phyloP scores from a whole-genome alignment of 2,329 filamentous ascomycete genomes.

The Hypoxylon sp. region DNA sequence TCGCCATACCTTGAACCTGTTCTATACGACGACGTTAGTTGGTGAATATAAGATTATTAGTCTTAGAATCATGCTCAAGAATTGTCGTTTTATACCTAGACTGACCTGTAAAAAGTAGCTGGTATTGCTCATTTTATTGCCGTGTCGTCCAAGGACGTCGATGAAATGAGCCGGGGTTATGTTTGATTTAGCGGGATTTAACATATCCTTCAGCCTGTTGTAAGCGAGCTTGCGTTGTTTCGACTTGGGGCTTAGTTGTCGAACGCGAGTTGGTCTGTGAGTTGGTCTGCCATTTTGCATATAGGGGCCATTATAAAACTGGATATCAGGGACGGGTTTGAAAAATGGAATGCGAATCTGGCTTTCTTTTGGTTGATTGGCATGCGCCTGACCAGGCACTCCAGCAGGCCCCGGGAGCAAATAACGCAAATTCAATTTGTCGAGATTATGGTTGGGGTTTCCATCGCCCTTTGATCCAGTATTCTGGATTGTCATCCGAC shows the following conservation, averaged over 20 bases:
- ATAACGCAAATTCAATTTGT: too few relatives aligned
- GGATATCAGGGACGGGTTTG: not conserved
- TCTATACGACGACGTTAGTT: not conserved
- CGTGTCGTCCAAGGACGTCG: not conserved
- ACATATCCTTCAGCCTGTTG: not conserved
- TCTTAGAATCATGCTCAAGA: too few relatives aligned
- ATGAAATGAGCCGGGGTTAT: not conserved
- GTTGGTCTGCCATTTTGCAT: too few relatives aligned
- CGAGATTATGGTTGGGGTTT: not conserved
- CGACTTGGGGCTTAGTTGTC: not conserved
- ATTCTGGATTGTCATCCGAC: not conserved
- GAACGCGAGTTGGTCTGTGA: not conserved
- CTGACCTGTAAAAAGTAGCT: not conserved
- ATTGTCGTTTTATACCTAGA: not conserved
- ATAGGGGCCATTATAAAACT: not conserved
- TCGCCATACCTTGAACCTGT: not conserved
- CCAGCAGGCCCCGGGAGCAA: not conserved
- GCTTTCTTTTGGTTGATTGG: not conserved
- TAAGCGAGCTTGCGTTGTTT: not conserved
- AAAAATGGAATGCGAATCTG: not conserved
- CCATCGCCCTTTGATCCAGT: not conserved
- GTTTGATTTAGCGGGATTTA: not conserved
- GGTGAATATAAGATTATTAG: not conserved
- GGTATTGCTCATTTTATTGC: not conserved
- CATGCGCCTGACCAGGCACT: not conserved